These are phyloP conservation scores for Fusarium newnesense DNA, from an alignment of 2,329 filamentous ascomycete genomes.

Conservation along the genomic window DNA sequence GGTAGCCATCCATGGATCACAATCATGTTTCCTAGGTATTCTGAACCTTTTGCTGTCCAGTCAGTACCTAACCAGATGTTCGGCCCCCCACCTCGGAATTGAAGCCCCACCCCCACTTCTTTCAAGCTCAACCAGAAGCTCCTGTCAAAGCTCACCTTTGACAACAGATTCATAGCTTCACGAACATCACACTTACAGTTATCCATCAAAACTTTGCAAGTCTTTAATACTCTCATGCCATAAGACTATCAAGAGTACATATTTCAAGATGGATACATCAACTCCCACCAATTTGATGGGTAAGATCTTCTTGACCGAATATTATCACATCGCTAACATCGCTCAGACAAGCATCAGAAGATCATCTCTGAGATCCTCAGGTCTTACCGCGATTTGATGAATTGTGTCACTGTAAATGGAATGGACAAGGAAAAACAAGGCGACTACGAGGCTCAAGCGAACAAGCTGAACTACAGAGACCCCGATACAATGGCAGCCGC, in stretches of 20 bases:
- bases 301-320: conserved; percentile 27
- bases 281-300: conserved; percentile 51
- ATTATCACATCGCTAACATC: background rate
- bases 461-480: conserved; percentile 52
- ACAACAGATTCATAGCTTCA: conserved; percentile 6
- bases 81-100: conserved; percentile 34
- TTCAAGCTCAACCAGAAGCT: conserved; percentile 21
- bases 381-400: conserved; percentile 55
- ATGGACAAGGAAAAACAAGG: conserved; percentile 52
- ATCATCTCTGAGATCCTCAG: conserved; percentile 58
- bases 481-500: conserved; percentile 56
- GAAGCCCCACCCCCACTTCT: conserved; percentile 36
- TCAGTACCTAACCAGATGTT: background rate
- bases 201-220: background rate
- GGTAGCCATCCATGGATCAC: background rate
- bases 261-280: conserved; percentile 47
- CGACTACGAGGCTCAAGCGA: conserved; percentile 52
- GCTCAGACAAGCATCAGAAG: conserved; percentile 56
- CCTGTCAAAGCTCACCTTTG: conserved; percentile 18
- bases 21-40: background rate
- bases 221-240: background rate
- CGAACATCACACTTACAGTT: background rate
- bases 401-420: conserved; percentile 56
- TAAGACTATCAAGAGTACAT: accelerated
- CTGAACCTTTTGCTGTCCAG: background rate